Percentiles rank a stretch among this genome's conserved stretches.
Evolutionary conservation across 805 yeast species (phyloP).

Genomic region (Peterozyma xylosa): DNA sequence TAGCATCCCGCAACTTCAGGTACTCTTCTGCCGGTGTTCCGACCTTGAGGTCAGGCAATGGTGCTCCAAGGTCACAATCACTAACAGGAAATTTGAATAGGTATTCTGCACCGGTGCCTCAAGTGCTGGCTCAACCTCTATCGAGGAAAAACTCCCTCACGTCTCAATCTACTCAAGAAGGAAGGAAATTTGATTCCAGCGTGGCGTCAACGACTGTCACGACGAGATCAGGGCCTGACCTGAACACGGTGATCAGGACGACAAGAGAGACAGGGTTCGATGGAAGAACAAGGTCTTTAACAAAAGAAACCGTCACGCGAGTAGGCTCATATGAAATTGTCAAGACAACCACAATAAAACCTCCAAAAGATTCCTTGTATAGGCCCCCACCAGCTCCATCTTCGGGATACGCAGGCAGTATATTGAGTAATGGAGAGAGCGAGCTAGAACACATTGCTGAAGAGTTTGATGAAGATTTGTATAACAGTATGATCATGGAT

Average conservation of each 20-base stretch:
- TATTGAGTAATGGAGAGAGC: conserved; percentile 13
- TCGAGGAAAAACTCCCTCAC: not conserved
- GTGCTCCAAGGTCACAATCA: conserved; percentile 17
- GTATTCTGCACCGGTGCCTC: conserved; percentile 9
- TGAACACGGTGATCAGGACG: conserved; percentile 33
- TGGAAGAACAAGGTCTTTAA: conserved; percentile 49
- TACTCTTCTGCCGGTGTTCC: not conserved
- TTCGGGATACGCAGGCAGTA: conserved; percentile 19
- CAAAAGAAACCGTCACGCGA: conserved; percentile 43
- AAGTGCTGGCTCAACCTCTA: not conserved
- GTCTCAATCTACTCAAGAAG: not conserved
- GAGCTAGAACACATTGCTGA: conserved; percentile 23
- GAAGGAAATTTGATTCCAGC: not conserved
- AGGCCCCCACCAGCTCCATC: conserved; percentile 22
- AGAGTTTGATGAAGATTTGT: conserved; percentile 16
- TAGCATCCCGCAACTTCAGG: conserved; percentile 10
- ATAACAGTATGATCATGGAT: not conserved
- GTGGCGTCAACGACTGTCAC: conserved; percentile 13
- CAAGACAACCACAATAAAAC: conserved; percentile 36
- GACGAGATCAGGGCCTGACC: conserved; percentile 8
- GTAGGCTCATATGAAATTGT: conserved; percentile 41
- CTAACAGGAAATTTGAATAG: conserved; percentile 15
- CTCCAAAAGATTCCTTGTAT: conserved; percentile 14
- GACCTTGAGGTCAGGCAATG: conserved; percentile 5
- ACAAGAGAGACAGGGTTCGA: conserved; percentile 40